phyloP scores from a whole-genome alignment of 2,329 filamentous ascomycete species.

The Claviceps monticola region DNA sequence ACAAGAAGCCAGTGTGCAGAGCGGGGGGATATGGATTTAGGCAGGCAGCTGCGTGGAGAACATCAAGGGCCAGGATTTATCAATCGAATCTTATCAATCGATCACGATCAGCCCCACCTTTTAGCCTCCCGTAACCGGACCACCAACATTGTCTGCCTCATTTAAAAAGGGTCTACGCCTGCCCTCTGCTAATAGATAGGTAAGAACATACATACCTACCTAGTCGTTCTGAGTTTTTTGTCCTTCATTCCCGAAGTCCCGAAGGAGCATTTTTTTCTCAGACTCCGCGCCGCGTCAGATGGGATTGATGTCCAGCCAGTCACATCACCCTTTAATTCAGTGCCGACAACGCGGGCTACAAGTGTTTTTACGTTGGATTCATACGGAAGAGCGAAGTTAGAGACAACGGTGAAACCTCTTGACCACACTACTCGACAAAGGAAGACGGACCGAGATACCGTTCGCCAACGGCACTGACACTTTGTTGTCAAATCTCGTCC shows the following conservation, averaged over 20 bases:
- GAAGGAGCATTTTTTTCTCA: not conserved
- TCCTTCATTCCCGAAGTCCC: not conserved
- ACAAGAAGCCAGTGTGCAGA: not conserved
- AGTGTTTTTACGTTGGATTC: not conserved
- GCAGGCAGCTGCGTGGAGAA: not conserved
- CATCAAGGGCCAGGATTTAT: slow-evolving; percentile 15
- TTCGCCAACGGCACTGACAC: not conserved
- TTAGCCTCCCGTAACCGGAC: slow-evolving; percentile 21
- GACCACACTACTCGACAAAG: not conserved
- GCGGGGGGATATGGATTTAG: not conserved
- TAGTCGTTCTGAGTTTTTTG: not conserved
- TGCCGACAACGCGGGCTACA: not conserved
- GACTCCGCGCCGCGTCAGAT: not conserved
- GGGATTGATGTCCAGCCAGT: not conserved
- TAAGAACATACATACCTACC: not conserved
- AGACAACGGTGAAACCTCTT: not conserved
- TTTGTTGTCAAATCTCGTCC: not conserved
- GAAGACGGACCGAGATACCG: not conserved
- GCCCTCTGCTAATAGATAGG: slow-evolving; percentile 1
- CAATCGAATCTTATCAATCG: slow-evolving; percentile 37
- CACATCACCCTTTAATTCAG: not conserved
- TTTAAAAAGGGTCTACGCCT: slow-evolving; percentile 6
- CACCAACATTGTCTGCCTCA: slow-evolving; percentile 5
- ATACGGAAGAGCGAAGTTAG: not conserved
- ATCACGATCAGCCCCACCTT: slow-evolving; percentile 19